Conservation (phyloP, 2,329 filamentous ascomycete species). For the Blastomyces gilchristii region DNA sequence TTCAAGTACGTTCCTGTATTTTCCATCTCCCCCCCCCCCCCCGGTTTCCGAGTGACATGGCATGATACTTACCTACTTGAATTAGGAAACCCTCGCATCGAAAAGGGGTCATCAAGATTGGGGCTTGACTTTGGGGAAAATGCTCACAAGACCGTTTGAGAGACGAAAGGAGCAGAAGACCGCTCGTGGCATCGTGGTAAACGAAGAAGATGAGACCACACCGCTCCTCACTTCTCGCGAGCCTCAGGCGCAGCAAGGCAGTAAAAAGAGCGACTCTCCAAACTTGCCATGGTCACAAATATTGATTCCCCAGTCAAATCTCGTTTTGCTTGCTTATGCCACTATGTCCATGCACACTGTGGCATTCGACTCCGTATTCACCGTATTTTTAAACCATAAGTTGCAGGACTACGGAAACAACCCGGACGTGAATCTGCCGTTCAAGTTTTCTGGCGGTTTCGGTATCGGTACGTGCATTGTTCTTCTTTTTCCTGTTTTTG, state of each 20-base stretch:
- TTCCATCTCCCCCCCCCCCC: too few species aligned
- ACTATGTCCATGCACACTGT: conserved; percentile 72
- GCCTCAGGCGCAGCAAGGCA: conserved; percentile 9
- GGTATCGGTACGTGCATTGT: conserved; percentile 42
- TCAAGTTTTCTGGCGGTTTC: conserved; percentile 76
- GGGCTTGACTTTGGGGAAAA: conserved; percentile 62
- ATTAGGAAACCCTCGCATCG: conserved; percentile 65
- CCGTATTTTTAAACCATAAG: conserved; percentile 78
- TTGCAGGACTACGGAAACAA: conserved; percentile 44
- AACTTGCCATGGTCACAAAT: conserved; percentile 47
- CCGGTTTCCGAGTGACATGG: not conserved
- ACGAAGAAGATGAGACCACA: conserved; percentile 24
- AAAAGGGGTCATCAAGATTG: conserved; percentile 61
- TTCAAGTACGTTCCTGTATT: conserved; percentile 46
- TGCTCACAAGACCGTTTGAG: conserved; percentile 42
- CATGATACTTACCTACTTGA: not conserved
- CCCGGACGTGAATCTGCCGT: conserved; percentile 53
- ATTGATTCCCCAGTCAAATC: conserved; percentile 60
- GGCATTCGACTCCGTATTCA: conserved; percentile 76
- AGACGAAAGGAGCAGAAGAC: conserved; percentile 18
- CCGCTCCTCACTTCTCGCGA: conserved; percentile 24
- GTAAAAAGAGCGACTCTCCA: conserved; percentile 24
- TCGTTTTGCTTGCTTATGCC: conserved; percentile 69
- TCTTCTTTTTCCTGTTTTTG: not conserved
- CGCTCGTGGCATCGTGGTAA: conserved; percentile 9